Base-by-base conservation (phyloP, 495 filamentous ascomycete genomes). In the Physcia stellaris region DNA sequence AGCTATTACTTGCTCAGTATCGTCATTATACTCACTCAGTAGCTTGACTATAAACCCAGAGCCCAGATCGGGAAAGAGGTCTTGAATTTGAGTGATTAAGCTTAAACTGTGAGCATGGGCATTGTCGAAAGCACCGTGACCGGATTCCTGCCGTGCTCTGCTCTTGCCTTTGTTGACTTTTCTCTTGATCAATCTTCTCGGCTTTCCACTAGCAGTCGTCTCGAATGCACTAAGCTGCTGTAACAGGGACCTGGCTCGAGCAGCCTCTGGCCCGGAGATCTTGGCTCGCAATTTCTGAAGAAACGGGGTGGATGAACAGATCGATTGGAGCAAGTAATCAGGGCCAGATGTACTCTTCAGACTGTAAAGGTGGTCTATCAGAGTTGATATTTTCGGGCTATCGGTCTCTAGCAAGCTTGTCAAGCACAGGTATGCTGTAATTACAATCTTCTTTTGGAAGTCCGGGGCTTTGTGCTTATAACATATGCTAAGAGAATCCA, bases 21-120 rank as follows among this genome's bases (percentile, higher is more conserved):
- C 64, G 47, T 87, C 72, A 40, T 61, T 51, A 60, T 90, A 90
- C 51, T 79, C 74, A 45, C 90, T 81, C 2, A 96, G 66, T 12
- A 94, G 68, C 43, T 73, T 74, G 12, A 79, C 63, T 28, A 96
- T 61, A 56, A 94, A 96, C 4, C 72, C 81, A 5, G 82, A 75
- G 2, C 87, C 90, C 6, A 98, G 68, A 41, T 88, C 74, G 0
- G 90, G 86, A 57, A 98, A 95, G 18, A 98, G 65, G 49, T 98
- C 90, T 51, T 94, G 86, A 26, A 98, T 66, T 58, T 88, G 83
- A 5, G 76, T 79, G 34, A 95, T 72, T 20, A 87, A 71, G 49
- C 75, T 85, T 73, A 88, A 78, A 20, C 70, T 77, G 60, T 94
- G 84, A 30, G 84, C 60, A 52, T 86, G 83, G 10, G 88, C 61